phyloP scores from a whole-genome alignment of 2,329 filamentous ascomycete species.

The Laburnicola sp. region DNA sequence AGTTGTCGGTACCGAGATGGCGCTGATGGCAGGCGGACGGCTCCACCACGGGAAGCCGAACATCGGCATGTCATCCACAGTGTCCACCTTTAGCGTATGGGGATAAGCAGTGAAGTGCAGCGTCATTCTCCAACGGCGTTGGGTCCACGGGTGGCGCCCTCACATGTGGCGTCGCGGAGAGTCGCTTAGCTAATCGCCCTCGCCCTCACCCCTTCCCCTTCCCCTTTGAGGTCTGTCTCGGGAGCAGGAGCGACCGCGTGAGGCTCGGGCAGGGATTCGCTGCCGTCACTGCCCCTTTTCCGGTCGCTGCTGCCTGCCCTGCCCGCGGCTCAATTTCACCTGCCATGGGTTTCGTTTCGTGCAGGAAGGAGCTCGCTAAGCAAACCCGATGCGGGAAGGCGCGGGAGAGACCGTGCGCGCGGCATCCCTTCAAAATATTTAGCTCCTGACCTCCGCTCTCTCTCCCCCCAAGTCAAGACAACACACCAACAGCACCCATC shows the following conservation, averaged over 20 bases:
- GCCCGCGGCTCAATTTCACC: conserved; percentile 9
- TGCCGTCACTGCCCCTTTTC: conserved; percentile 13
- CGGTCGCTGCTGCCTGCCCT: conserved; percentile 20
- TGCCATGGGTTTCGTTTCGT: conserved; percentile 24
- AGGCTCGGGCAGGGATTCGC: neutral
- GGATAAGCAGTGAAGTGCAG: conserved; percentile 11
- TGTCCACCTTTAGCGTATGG: conserved; percentile 24
- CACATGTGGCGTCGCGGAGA: neutral
- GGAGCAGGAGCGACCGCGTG: too few species aligned
- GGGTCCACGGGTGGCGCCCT: neutral
- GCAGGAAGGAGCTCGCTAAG: conserved; percentile 30
- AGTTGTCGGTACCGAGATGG: neutral
- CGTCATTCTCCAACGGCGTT: neutral
- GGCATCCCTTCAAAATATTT: conserved; percentile 29
- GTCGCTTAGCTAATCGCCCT: neutral
- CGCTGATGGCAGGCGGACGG: neutral
- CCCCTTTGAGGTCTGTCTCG: too few species aligned
- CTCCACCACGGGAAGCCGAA: conserved; percentile 4
- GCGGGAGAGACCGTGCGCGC: conserved; percentile 15
- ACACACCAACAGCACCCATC: conserved; percentile 35
- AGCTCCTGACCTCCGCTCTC: conserved; percentile 27
- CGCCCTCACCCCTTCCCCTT: neutral
- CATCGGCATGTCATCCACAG: conserved; percentile 13
- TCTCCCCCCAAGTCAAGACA: conserved; percentile 35
- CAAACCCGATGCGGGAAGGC: conserved; percentile 31